Conservation (phyloP, 2,329 filamentous ascomycete species). For the Alternaria atra region DNA sequence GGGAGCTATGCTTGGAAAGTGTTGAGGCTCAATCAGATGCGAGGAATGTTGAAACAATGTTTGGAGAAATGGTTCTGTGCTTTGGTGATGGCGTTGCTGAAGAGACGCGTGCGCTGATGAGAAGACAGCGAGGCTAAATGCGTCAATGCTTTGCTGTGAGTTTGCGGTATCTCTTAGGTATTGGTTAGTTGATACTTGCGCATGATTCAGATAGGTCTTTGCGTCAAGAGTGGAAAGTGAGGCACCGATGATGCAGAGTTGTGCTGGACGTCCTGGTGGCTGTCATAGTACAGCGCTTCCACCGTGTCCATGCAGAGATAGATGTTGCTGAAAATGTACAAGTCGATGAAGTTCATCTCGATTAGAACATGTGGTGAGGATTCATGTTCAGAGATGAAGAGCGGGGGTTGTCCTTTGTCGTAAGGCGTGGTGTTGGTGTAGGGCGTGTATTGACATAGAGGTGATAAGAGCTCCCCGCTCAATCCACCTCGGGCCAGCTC, state of each 20-base stretch:
- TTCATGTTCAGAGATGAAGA: background rate
- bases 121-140: conserved; percentile 26
- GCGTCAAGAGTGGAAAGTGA: conserved; percentile 1
- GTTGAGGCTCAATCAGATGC: conserved; percentile 50
- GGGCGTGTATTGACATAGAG: background rate
- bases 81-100: conserved; percentile 35
- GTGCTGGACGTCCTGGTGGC: background rate
- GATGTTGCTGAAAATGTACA: background rate
- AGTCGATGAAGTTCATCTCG: background rate
- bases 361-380: background rate
- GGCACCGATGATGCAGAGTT: background rate
- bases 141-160: conserved; percentile 30
- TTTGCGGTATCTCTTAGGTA: background rate
- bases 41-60: conserved; percentile 24
- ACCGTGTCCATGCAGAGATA: background rate
- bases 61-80: conserved; percentile 18
- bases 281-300: background rate
- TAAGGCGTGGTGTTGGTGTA: background rate
- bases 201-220: background rate
- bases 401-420: background rate
- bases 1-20: conserved; percentile 49
- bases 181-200: conserved; percentile 8
- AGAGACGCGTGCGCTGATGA: conserved; percentile 33
- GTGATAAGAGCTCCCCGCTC: conserved; percentile 18
- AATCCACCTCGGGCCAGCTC: conserved; percentile 10